Conservation (phyloP, 169 alveolate genomes). For the Eimeria necatrix region DNA sequence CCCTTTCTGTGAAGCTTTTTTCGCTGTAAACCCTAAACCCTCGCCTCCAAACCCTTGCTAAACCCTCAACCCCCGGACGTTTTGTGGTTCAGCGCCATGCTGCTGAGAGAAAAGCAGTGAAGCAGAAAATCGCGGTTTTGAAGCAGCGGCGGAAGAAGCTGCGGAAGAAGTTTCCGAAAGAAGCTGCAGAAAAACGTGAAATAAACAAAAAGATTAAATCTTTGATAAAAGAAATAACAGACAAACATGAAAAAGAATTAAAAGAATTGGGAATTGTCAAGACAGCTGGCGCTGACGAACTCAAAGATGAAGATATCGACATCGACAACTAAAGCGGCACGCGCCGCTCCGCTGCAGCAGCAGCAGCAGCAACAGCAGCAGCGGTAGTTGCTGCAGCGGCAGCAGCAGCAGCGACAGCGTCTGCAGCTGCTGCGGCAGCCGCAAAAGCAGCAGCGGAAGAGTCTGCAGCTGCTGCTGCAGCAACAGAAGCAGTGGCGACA, state of each 20-base stretch:
- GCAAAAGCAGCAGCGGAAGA: background rate
- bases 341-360: background rate
- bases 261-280: slow-evolving; percentile 23
- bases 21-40: slow-evolving; percentile 46
- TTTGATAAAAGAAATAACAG: background rate
- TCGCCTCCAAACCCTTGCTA: background rate
- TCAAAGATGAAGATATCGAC: slow-evolving; percentile 55
- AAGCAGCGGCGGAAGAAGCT: slow-evolving; percentile 43
- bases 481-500: background rate
- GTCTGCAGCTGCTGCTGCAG: background rate
- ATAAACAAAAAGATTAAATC: slow-evolving; percentile 14
- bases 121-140: slow-evolving; percentile 38
- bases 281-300: background rate
- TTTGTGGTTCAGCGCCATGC: slow-evolving; percentile 46
- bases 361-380: background rate
- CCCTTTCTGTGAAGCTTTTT: background rate
- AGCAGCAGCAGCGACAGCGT: background rate
- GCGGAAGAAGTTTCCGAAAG: slow-evolving; percentile 48
- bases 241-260: slow-evolving; percentile 42
- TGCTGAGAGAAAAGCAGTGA: slow-evolving; percentile 59
- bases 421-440: background rate
- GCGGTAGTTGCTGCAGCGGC: slow-evolving; percentile 15
- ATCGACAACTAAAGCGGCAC: slow-evolving; percentile 15
- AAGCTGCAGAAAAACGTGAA: slow-evolving; percentile 58
- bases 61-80: background rate